These are phyloP conservation scores for Castanea mollissima DNA, from an alignment of 306 rosid genomes.

Conservation along the genomic window DNA sequence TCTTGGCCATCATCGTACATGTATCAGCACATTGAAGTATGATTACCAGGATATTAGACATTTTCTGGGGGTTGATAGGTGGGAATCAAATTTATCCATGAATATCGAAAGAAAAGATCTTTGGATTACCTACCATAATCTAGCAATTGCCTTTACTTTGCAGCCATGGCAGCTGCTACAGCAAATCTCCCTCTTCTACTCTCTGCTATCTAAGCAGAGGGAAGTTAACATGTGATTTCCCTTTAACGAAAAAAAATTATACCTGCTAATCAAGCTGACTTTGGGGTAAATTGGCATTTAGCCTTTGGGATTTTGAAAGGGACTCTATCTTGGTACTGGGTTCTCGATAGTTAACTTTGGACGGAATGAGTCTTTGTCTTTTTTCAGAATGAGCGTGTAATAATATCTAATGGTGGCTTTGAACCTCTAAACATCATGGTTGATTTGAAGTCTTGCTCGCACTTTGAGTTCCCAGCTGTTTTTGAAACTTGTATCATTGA, in stretches of 20 bases:
- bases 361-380: neutral
- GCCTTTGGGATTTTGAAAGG: neutral
- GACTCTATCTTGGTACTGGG: neutral
- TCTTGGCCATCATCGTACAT: neutral
- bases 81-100: no score
- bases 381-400: no score
- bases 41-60: neutral
- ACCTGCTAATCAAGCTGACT: no score
- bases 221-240: neutral
- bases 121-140: no score
- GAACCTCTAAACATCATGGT: neutral
- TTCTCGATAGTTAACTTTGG: neutral
- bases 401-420: neutral
- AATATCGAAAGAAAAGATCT: no score
- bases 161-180: no score
- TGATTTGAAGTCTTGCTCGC: neutral
- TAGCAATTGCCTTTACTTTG: no score
- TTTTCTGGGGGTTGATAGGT: no score
- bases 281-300: neutral
- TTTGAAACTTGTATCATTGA: neutral
- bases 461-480: neutral
- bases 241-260: neutral
- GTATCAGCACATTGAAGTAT: neutral
- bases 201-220: no score
- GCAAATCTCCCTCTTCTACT: no score